These are phyloP conservation scores for Arabis hirsuta DNA, from an alignment of 345 rosid genomes.

Conservation along the genomic window DNA sequence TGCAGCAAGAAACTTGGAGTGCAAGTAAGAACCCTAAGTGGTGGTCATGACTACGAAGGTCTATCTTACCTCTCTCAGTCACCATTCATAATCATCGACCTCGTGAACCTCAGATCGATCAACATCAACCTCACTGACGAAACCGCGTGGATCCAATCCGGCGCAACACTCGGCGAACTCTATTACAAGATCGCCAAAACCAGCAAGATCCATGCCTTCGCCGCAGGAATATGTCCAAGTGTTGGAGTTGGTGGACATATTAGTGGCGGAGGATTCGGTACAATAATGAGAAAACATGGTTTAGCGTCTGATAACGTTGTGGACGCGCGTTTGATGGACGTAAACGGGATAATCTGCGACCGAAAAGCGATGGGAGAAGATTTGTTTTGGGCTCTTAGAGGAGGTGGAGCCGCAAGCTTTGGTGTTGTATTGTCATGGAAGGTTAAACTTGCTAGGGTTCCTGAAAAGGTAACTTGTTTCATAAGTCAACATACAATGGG, in stretches of 20 bases:
- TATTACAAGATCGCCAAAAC: constrained; percentile 53
- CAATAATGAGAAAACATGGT: constrained; percentile 62
- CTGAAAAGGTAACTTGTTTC: constrained; percentile 49
- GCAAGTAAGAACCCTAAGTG: constrained; percentile 62
- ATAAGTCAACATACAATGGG: constrained; percentile 39
- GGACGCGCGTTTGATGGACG: constrained; percentile 62
- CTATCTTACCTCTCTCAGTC: constrained; percentile 56
- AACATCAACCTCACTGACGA: constrained; percentile 42
- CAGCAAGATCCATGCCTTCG: constrained; percentile 54
- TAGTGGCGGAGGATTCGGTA: constrained; percentile 68
- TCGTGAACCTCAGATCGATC: constrained; percentile 53
- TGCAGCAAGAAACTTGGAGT: constrained; percentile 47
- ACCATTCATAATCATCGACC: constrained; percentile 57
- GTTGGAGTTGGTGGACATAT: constrained; percentile 68
- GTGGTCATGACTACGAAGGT: constrained; percentile 82
- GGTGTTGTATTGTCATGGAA: constrained; percentile 50
- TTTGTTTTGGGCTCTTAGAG: constrained; percentile 51
- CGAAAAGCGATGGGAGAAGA: constrained; percentile 52
- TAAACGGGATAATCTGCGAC: constrained; percentile 47
- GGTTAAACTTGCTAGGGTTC: constrained; percentile 45
- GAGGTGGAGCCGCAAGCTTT: constrained; percentile 52
- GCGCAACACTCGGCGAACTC: constrained; percentile 67
- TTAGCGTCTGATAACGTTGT: constrained; percentile 59
- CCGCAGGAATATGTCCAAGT: constrained; percentile 66
- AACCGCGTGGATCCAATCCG: constrained; percentile 65